Evolutionary conservation across 2,329 filamentous ascomycete species (phyloP).

Genomic region (Paraphoma chrysanthemicola): DNA sequence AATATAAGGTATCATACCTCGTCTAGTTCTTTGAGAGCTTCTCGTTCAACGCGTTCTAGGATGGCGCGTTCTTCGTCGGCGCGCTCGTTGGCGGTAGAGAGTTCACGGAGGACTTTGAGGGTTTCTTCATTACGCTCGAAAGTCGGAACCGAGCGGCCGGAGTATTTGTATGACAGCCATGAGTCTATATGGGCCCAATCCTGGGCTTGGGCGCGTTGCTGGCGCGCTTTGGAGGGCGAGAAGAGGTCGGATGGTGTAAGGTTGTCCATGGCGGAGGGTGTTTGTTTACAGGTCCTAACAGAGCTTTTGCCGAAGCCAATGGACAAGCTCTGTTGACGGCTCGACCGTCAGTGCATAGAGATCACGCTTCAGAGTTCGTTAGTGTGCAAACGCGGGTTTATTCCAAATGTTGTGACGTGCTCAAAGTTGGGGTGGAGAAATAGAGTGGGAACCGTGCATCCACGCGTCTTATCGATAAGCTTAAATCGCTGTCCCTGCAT

Average conservation of each 20-base stretch:
- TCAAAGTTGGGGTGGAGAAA: constrained; percentile 6
- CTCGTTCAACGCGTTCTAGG: constrained; percentile 65
- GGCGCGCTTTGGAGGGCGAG: constrained; percentile 70
- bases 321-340: too few relatives aligned
- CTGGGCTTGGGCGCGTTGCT: constrained; percentile 81
- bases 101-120: constrained; percentile 73
- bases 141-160: constrained; percentile 68
- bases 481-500: constrained; percentile 23
- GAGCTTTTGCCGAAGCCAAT: neutral
- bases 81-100: constrained; percentile 78
- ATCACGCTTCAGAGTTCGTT: too few relatives aligned
- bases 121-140: constrained; percentile 92
- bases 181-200: constrained; percentile 89
- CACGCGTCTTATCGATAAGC: constrained; percentile 41
- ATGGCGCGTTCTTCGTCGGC: constrained; percentile 74
- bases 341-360: too few relatives aligned
- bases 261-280: constrained; percentile 37
- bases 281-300: constrained; percentile 1
- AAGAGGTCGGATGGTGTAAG: constrained; percentile 57
- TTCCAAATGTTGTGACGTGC: neutral
- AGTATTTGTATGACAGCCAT: constrained; percentile 76
- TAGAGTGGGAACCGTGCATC: constrained; percentile 18
- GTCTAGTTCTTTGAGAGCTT: constrained; percentile 63
- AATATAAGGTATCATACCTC: constrained; percentile 35
- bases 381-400: too few relatives aligned